Base-by-base conservation (phyloP, 2,329 filamentous ascomycete species). In the Microcyclospora tardicrescens region DNA sequence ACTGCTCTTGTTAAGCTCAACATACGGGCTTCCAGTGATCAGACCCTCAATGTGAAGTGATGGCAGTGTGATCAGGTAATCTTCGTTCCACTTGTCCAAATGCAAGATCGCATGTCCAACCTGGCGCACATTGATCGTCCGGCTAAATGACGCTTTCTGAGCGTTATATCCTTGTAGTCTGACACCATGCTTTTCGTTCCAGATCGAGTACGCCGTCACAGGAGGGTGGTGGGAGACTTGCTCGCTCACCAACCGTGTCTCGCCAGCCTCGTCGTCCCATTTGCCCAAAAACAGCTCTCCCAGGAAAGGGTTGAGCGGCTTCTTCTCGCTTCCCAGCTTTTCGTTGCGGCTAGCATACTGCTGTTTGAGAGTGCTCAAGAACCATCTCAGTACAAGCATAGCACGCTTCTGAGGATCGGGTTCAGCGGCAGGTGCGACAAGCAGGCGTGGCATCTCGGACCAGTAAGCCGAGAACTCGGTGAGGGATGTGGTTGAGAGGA, bases 181-280 rank as follows among this genome's bases (percentile, higher is more conserved):
- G 36, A 96, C 77, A 42, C 86, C 85, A 45, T 91, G 77, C 56
- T 84, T 76, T 46, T 81, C 67, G 63, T 98, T 96, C 63, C 77
- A 80, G 59, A 96, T 93, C 58, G 77, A 81, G 66, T 96, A 98
- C 33, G 89, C 91, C 1, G 89, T 98, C 28, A 86, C 85, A 2
- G 91, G 89, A 37, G 89, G 89, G 59, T 98, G 91, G 61, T 96
- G 89, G 75, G 79, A 84, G 58, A 96, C 91, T 71, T 96, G 89
- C 67, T 96, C 89, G 56, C 85, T 93, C 53, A 94, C 73, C 48
- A 98, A 72, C 51, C 81, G 76, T 19, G 91, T 96, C 35, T 78
- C 81, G 41, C 89, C 89, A 38, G 77, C 75, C 34, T 76, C 72
- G 56, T 93, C 84, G 42, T 81, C 75, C 91, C 91, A 98, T 53